phyloP scores from a whole-genome alignment of 2,329 filamentous ascomycete species.

The Escovopsis sp. region DNA sequence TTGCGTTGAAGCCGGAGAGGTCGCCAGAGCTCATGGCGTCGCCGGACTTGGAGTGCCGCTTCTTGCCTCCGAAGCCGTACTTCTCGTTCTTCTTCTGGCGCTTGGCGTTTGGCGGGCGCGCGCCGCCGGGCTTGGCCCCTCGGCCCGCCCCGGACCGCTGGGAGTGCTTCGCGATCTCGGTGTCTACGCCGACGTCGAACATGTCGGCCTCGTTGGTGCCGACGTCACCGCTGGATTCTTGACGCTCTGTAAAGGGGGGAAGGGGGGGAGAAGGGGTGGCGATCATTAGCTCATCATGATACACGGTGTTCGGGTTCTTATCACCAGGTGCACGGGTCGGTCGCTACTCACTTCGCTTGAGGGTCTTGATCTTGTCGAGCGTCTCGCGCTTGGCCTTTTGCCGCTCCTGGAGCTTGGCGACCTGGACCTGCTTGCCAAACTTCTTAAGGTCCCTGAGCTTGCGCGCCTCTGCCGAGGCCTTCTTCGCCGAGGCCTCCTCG shows the following conservation, averaged over 20 bases:
- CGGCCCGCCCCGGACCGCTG: constrained; percentile 25
- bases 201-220: constrained; percentile 69
- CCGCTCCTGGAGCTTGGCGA: constrained; percentile 88
- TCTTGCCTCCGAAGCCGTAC: constrained; percentile 93
- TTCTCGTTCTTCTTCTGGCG: constrained; percentile 89
- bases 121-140: constrained; percentile 12
- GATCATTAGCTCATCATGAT: constrained; percentile 1
- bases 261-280: background rate
- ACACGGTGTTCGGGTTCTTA: too few species aligned
- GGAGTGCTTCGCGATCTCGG: constrained; percentile 34
- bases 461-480: constrained; percentile 79
- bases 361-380: constrained; percentile 82
- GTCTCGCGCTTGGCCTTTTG: constrained; percentile 86
- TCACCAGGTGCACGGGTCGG: too few species aligned
- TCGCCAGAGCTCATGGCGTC: constrained; percentile 75
- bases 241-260: constrained; percentile 52
- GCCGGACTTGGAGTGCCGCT: constrained; percentile 78
- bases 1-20: constrained; percentile 62
- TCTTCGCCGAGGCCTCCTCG: constrained; percentile 83
- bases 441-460: constrained; percentile 94
- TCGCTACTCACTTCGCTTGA: constrained; percentile 76
- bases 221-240: constrained; percentile 47
- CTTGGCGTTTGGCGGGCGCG: constrained; percentile 43
- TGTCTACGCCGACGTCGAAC: constrained; percentile 80
- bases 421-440: constrained; percentile 96